Conservation (phyloP, 1,139 yeast genomes). For the Pichia sp. region DNA sequence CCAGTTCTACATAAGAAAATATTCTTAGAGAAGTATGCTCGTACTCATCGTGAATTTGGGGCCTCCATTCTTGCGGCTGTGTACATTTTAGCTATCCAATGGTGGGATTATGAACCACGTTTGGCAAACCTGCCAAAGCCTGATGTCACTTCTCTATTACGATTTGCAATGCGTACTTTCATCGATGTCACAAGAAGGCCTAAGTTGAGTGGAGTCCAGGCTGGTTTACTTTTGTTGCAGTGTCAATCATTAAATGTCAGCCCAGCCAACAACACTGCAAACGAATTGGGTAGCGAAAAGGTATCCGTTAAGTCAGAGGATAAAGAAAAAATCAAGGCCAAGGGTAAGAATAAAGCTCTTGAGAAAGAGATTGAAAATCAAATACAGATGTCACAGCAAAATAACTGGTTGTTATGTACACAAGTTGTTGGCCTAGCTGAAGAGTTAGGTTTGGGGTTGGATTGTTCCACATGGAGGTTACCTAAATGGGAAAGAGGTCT, state of each 20-base stretch:
- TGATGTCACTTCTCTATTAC: slow-evolving; percentile 55
- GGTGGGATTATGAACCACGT: slow-evolving; percentile 82
- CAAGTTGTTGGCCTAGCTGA: slow-evolving; percentile 84
- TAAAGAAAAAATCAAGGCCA: slow-evolving; percentile 1
- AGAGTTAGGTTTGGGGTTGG: slow-evolving; percentile 79
- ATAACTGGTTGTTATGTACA: slow-evolving; percentile 82
- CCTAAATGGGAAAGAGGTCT: slow-evolving; percentile 92
- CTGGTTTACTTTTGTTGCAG: slow-evolving; percentile 65
- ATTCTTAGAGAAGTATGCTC: slow-evolving; percentile 66
- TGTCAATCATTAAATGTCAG: slow-evolving; percentile 46
- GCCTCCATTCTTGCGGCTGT: slow-evolving; percentile 77
- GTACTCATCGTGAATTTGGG: slow-evolving; percentile 73
- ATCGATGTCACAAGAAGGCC: slow-evolving; percentile 66
- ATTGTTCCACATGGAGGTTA: slow-evolving; percentile 81
- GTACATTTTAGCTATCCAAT: slow-evolving; percentile 67
- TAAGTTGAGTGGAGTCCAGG: slow-evolving; percentile 74
- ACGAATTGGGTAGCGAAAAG: not conserved
- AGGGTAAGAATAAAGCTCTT: not conserved
- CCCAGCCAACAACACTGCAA: not conserved
- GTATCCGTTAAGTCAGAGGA: not conserved
- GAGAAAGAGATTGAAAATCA: slow-evolving; percentile 7
- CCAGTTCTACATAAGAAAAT: slow-evolving; percentile 76
- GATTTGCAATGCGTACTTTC: slow-evolving; percentile 51
- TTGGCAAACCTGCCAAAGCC: slow-evolving; percentile 64
- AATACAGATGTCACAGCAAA: slow-evolving; percentile 36